Evolutionary conservation across 2,329 filamentous ascomycete species (phyloP).

Genomic region (Elsinoe arachidis): DNA sequence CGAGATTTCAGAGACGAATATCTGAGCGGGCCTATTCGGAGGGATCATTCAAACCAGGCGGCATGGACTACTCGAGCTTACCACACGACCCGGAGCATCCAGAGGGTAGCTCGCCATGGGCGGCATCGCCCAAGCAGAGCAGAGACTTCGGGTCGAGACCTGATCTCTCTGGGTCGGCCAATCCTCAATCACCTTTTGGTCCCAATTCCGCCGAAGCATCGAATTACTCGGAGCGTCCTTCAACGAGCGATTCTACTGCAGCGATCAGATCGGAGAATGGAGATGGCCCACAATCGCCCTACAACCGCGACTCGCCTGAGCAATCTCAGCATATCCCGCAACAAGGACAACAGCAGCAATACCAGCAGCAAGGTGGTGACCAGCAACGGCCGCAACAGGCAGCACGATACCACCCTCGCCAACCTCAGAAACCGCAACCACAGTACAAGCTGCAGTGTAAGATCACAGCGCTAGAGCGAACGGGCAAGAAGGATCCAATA

Average conservation of each 20-base stretch:
- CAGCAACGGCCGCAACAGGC: conserved; percentile 32
- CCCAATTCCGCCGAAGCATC: conserved; percentile 1
- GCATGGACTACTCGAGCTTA: conserved; percentile 57
- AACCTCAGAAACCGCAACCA: conserved; percentile 26
- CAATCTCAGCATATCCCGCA: conserved; percentile 15
- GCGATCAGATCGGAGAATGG: conserved; percentile 13
- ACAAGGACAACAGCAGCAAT: conserved; percentile 30
- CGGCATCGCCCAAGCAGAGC: conserved; percentile 47
- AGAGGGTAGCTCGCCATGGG: conserved; percentile 56
- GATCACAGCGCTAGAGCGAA: conserved; percentile 85
- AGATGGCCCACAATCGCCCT: conserved; percentile 15
- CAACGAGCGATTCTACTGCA: conserved; percentile 11
- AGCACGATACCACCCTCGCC: conserved; percentile 14
- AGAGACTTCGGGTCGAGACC: conserved; percentile 41
- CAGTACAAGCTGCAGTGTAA: conserved; percentile 74
- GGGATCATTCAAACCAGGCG: conserved; percentile 18
- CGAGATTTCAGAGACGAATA: conserved; percentile 29
- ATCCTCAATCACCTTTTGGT: conserved; percentile 32
- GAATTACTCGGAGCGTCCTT: conserved; percentile 19
- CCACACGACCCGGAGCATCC: conserved; percentile 51
- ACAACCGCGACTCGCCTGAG: conserved; percentile 15
- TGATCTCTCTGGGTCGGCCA: conserved; percentile 29
- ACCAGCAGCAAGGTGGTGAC: conserved; percentile 26
- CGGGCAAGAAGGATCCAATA: conserved; percentile 90
- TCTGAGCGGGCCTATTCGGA: conserved; percentile 28